phyloP scores from a whole-genome alignment of 2,329 filamentous ascomycete genomes.

The Reticulascus tulasneorum region DNA sequence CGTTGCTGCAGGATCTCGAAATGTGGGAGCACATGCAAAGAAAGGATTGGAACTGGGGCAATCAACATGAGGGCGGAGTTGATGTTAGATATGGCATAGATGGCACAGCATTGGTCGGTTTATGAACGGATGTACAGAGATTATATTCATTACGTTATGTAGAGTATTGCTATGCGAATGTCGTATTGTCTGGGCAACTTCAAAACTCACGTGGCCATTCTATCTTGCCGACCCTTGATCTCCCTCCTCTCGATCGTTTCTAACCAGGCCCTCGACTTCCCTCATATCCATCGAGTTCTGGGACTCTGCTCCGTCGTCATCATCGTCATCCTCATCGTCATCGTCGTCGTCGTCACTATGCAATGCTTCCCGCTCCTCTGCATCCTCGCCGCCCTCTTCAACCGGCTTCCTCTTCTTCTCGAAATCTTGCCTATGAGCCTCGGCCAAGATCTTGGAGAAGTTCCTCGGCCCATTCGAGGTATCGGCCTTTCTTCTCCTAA shows the following conservation, averaged over 20 bases:
- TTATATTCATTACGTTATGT: too few species aligned
- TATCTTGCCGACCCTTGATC: conserved; percentile 5
- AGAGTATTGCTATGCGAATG: too few species aligned
- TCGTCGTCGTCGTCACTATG: conserved; percentile 22
- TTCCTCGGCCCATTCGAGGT: conserved; percentile 23
- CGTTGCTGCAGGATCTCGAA: too few species aligned
- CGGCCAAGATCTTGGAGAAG: conserved; percentile 65
- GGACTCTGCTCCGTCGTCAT: conserved; percentile 8
- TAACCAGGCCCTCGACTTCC: conserved; percentile 18
- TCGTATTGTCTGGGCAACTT: too few species aligned
- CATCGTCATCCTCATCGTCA: conserved; percentile 33
- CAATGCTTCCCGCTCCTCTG: conserved; percentile 20
- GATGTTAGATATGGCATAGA: too few species aligned
- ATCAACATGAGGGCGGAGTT: too few species aligned
- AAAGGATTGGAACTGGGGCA: too few species aligned
- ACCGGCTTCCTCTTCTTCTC: conserved; percentile 62
- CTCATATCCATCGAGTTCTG: conserved; percentile 23
- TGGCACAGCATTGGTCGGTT: too few species aligned
- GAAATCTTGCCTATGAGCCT: conserved; percentile 88
- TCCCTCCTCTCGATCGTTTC: conserved; percentile 10
- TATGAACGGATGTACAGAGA: too few species aligned
- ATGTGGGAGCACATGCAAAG: too few species aligned
- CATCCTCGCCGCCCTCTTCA: conserved; percentile 10
- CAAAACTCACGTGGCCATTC: too few species aligned
- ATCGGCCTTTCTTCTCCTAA: conserved; percentile 16